Base-by-base conservation (phyloP, 2,329 filamentous ascomycete species). In the Neonectria sp. region DNA sequence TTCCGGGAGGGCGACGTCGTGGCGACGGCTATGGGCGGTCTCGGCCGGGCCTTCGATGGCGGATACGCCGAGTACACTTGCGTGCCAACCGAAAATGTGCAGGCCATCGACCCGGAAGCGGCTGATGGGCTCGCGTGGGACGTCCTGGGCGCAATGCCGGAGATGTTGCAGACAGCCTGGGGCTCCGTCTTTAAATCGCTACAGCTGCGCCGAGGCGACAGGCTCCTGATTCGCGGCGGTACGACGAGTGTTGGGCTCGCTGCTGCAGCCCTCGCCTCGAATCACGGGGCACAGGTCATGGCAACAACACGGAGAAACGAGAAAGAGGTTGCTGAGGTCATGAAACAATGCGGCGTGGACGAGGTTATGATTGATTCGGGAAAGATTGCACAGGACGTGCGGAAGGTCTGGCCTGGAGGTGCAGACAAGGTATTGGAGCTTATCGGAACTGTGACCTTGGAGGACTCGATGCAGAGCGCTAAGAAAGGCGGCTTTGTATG, bases 401-500 rank as follows among this genome's bases (percentile, higher is more conserved):
- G 11, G n/a, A 46, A 46, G 43, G 24, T 12, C 43, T 21, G 31
- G 31, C 31, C 31, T 6, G 31, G 9, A 33, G 31, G 31, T 9
- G 17, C n/a, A 24, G 43, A 46, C 43, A 46, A 46, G n/a, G 43
- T 46, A 2, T 11, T 59, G 29, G 56, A 60, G 21, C 29, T 60
- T 3, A 45, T 60, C 24, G 57, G 57, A 40, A 60, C 57, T 9
- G n/a, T 25, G 29, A 37, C 57, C 9, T 27, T 60, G 45, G 29
- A 51, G 29, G 57, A 60, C 31, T 60, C 57, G 29, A 31, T 60
- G 57, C 43, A 8, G 15, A 51, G 57, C 12, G 46, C 43, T 5
- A 60, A 60, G 24, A 17, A 40, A 11, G 31, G 57, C 17, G 57
- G 57, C 9, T 37, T 60, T n/a, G 57, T 60, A 13, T 52, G 57